phyloP scores from a whole-genome alignment of 148 eudicot species.

The Rhododendron ovatum region DNA sequence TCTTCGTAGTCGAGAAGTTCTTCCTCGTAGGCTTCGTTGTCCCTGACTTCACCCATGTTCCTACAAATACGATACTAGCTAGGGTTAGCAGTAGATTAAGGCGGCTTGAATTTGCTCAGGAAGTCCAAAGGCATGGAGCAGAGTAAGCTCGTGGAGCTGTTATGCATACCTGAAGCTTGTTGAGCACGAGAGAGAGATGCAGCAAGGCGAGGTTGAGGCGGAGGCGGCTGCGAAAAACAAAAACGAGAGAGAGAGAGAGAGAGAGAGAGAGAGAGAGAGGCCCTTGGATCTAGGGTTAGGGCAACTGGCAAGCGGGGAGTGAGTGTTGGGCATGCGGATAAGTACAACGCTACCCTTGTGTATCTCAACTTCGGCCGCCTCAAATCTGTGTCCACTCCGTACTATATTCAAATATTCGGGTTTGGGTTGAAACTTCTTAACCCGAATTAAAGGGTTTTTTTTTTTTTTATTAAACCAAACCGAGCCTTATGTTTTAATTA shows the following conservation, averaged over 20 bases:
- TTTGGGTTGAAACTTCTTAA: not conserved
- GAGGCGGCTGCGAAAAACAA: not conserved
- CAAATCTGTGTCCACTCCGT: not conserved
- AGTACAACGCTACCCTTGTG: not conserved
- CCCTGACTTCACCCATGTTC: conserved; percentile 45
- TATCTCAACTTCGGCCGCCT: not conserved
- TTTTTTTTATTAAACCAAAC: no score
- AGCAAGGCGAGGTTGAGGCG: not conserved
- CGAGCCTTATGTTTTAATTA: no score
- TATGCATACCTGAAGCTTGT: conserved; percentile 16
- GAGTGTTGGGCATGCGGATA: not conserved
- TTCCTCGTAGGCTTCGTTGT: conserved; percentile 54
- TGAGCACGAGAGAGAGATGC: not conserved
- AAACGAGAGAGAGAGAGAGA: not conserved
- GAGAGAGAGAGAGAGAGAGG: not conserved
- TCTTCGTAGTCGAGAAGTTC: conserved; percentile 65
- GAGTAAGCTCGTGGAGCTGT: not conserved
- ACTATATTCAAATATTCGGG: not conserved
- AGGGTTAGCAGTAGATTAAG: conserved; percentile 1
- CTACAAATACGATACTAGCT: not conserved
- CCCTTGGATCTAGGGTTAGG: conserved; percentile 21
- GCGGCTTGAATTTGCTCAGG: not conserved
- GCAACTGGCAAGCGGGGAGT: not conserved
- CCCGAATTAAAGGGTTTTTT: not conserved
- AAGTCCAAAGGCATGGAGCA: not conserved